Conservation (phyloP, 805 yeast species). For the Ogataea trehaloabstinens region DNA sequence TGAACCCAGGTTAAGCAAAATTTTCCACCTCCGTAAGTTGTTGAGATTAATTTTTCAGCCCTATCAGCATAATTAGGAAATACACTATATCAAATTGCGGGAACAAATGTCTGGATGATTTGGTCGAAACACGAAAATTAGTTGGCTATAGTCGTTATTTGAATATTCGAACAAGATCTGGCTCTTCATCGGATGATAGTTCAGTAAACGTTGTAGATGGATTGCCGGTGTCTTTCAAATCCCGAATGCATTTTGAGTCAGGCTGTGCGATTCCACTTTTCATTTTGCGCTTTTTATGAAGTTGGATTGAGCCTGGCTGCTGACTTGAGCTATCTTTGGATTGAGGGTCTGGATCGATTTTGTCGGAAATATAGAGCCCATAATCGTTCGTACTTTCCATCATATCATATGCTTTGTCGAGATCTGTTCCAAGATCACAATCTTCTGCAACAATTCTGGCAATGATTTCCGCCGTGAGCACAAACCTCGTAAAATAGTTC, state of each 20-base stretch:
- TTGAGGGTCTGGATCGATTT: conserved; percentile 14
- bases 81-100: neutral
- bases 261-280: too few species aligned
- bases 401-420: conserved; percentile 45
- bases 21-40: neutral
- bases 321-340: too few species aligned
- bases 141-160: too few species aligned
- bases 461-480: conserved; percentile 62
- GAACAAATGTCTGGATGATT: too few species aligned
- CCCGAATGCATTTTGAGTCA: too few species aligned
- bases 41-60: neutral
- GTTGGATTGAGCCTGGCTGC: too few species aligned
- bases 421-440: conserved; percentile 28
- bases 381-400: conserved; percentile 43
- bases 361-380: conserved; percentile 35
- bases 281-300: too few species aligned
- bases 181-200: conserved; percentile 1
- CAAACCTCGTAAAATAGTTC: conserved; percentile 53
- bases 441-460: conserved; percentile 51
- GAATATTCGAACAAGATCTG: neutral
- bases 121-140: too few species aligned
- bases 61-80: neutral
- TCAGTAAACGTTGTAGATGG: too few species aligned
- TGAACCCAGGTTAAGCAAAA: neutral
- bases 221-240: too few species aligned